Evolutionary conservation across 441 rosid species (phyloP), one percentile per base, ranked within the genome.

Genomic region (Adansonia gregorii): DNA sequence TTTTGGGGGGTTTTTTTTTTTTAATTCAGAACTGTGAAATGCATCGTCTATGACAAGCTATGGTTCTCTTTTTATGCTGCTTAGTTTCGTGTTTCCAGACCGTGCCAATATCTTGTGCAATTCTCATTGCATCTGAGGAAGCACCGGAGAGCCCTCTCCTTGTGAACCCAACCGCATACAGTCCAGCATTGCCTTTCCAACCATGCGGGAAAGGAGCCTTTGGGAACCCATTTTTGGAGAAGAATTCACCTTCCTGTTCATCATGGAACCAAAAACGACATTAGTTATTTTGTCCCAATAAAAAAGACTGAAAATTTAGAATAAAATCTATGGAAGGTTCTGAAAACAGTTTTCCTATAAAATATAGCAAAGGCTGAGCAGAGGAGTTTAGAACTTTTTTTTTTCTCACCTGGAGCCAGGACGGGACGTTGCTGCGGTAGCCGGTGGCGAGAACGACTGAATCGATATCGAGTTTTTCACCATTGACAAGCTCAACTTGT

Each of bases 131-230:
- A 20, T 95, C 98, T 31, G 85, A 86, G 15, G 97, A 90, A 24
- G 90, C 89, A 78, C 98, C 96, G 7, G 93, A 87, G 69, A 95
- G 94, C 89, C 94, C 98, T 92, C 89, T 93, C 91, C 85, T 93
- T 35, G 93, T 91, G 82, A 95, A 95, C 86, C 98, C 98, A 74
- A 92, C 97, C 52, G 97, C 98, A 78, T 93, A 95, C 1, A 95
- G 89, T 15, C 97, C 98, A 1, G 87, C 78, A 14, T 86, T 92
- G 65, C 97, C 98, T 79, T 93, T 95, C 98, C 98, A 93, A 2
- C 89, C 94, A 75, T 83, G 82, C 8, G 95, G 93, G 78, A 85
- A 82, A 22, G 89, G 82, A 22, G 95, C 75, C 49, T 89, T 93
- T 6, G 97, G 98, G 79, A 87, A 84, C 48, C 98, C 98, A 63